phyloP scores from a whole-genome alignment of 2,329 filamentous ascomycete species.

The Hymenoscyphus linearis region DNA sequence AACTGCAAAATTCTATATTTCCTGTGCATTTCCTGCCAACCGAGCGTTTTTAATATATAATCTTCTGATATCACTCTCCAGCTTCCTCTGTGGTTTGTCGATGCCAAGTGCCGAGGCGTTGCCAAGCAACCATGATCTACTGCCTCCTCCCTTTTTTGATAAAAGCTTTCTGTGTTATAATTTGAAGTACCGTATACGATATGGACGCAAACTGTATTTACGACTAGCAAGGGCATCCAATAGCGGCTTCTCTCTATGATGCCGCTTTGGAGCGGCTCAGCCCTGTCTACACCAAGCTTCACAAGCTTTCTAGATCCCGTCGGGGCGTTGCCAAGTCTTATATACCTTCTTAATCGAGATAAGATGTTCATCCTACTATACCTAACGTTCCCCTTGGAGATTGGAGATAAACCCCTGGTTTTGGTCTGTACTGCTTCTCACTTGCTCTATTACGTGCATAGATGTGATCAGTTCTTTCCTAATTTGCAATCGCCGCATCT shows the following conservation, averaged over 20 bases:
- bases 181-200: no score
- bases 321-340: neutral
- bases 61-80: neutral
- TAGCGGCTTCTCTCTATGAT: neutral
- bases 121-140: neutral
- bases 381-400: neutral
- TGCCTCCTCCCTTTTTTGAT: neutral
- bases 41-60: neutral
- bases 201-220: neutral
- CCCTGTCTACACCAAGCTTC: neutral
- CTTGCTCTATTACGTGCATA: neutral
- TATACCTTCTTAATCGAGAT: neutral
- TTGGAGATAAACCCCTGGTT: neutral
- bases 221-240: neutral
- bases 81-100: neutral
- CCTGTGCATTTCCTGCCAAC: neutral
- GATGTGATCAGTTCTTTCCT: neutral
- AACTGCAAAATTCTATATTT: neutral
- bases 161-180: neutral
- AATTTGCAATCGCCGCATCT: neutral
- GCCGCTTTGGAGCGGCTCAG: neutral
- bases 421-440: neutral
- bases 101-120: neutral
- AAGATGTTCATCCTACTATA: neutral
- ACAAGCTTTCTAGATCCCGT: neutral